Evolutionary conservation across 2,329 filamentous ascomycete genomes (phyloP).

Genomic region (Xylaria sp.): DNA sequence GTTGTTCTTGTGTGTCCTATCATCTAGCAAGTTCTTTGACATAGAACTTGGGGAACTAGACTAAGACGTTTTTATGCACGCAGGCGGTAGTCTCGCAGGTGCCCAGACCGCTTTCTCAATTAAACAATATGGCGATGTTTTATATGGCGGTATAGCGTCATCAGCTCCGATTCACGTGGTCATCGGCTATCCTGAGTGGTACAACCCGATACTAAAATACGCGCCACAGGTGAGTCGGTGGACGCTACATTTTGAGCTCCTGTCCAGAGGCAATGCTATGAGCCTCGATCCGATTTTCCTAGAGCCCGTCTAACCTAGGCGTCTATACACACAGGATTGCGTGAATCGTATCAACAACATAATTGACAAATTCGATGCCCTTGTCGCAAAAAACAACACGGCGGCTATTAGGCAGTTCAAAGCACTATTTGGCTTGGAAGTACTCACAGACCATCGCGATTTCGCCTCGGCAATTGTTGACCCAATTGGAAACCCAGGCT

Average conservation of each 20-base stretch:
- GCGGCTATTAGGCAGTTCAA: constrained; percentile 52
- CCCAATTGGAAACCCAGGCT: constrained; percentile 43
- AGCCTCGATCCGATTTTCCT: not conserved
- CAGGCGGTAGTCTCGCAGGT: constrained; percentile 41
- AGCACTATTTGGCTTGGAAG: constrained; percentile 53
- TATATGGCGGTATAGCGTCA: constrained; percentile 56
- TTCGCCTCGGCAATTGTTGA: constrained; percentile 54
- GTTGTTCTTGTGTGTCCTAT: no score
- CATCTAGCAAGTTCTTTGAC: no score
- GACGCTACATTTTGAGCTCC: not conserved
- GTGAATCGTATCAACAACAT: constrained; percentile 55
- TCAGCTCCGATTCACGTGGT: constrained; percentile 50
- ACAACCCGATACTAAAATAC: constrained; percentile 55
- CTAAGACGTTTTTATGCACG: no score
- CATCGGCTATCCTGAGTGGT: constrained; percentile 56
- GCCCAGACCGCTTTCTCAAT: constrained; percentile 48
- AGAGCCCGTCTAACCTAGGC: not conserved
- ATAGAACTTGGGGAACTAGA: no score
- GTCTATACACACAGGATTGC: constrained; percentile 44
- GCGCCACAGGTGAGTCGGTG: constrained; percentile 45
- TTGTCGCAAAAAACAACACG: constrained; percentile 50
- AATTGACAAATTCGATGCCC: constrained; percentile 54
- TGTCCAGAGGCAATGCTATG: not conserved
- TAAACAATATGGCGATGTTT: constrained; percentile 50
- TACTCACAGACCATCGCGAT: constrained; percentile 51